Evolutionary conservation across 108 stramenopile genomes (phyloP).

Genomic region (Hondaea fermentalgiana): DNA sequence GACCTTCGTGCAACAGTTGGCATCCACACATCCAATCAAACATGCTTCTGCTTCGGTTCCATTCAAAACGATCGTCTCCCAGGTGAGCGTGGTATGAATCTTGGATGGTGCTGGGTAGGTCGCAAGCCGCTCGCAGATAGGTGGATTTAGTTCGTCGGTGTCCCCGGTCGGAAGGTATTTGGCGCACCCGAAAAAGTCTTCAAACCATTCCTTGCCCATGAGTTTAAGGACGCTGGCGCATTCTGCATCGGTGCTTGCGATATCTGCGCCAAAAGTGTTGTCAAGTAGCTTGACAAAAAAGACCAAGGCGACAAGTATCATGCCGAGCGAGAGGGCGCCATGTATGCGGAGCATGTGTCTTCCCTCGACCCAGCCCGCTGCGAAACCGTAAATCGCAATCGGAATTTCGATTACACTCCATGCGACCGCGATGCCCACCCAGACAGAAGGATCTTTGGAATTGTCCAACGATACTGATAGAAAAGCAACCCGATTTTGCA

Average conservation of each 20-base stretch:
- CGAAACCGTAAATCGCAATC: background rate
- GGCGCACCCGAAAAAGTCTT: background rate
- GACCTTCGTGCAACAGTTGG: background rate
- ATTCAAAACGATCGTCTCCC: background rate
- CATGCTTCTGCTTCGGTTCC: background rate
- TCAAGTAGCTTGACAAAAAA: background rate
- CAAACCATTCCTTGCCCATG: background rate
- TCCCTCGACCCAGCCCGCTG: background rate
- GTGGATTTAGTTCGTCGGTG: background rate
- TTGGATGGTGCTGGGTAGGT: background rate
- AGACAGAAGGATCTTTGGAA: background rate
- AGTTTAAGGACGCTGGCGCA: background rate
- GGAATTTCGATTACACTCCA: background rate
- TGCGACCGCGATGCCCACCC: background rate
- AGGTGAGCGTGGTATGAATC: background rate
- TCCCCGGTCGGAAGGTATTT: background rate
- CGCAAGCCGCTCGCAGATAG: background rate
- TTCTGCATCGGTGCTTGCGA: background rate
- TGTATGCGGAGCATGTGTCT: background rate
- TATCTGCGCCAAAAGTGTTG: background rate
- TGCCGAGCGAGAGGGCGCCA: background rate
- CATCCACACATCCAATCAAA: background rate
- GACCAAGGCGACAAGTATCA: background rate
- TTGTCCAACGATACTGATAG: background rate
- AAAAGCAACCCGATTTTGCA: background rate